phyloP scores from a whole-genome alignment of 257 asterid species.

The Oldenlandia corymbosa region DNA sequence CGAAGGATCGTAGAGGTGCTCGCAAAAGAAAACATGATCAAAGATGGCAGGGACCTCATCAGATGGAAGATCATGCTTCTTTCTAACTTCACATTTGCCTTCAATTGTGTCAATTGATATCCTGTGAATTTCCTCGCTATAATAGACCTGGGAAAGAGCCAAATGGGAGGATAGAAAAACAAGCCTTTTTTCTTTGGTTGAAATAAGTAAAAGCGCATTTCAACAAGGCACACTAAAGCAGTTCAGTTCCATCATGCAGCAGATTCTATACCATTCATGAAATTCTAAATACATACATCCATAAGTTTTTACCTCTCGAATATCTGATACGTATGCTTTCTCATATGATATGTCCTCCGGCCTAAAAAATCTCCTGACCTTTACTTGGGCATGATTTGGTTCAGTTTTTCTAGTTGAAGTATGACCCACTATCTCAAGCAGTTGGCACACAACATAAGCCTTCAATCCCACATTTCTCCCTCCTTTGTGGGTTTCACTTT shows the following conservation, averaged over 20 bases:
- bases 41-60: conserved; percentile 54
- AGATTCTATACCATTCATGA: not conserved
- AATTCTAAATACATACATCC: not conserved
- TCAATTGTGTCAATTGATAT: conserved; percentile 52
- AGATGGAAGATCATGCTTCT: conserved; percentile 61
- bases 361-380: conserved; percentile 74
- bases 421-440: conserved; percentile 52
- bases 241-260: not conserved
- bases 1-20: conserved; percentile 67
- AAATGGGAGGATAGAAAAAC: too few relatives aligned
- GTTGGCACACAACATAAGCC: conserved; percentile 68
- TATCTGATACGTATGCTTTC: conserved; percentile 79
- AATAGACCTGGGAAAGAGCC: conserved; percentile 59
- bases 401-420: conserved; percentile 39
- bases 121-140: conserved; percentile 65
- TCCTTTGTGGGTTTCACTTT: conserved; percentile 54
- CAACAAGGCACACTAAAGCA: conserved; percentile 4
- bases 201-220: conserved; percentile 7
- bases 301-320: conserved; percentile 72
- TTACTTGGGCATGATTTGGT: conserved; percentile 40
- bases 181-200: too few relatives aligned
- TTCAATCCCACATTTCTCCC: conserved; percentile 91
- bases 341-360: conserved; percentile 78
- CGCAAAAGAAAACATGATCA: conserved; percentile 88
- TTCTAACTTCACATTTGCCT: conserved; percentile 85